phyloP scores from a whole-genome alignment of 768 basidiomycete genomes.

The Pleurotus ostreatus region DNA sequence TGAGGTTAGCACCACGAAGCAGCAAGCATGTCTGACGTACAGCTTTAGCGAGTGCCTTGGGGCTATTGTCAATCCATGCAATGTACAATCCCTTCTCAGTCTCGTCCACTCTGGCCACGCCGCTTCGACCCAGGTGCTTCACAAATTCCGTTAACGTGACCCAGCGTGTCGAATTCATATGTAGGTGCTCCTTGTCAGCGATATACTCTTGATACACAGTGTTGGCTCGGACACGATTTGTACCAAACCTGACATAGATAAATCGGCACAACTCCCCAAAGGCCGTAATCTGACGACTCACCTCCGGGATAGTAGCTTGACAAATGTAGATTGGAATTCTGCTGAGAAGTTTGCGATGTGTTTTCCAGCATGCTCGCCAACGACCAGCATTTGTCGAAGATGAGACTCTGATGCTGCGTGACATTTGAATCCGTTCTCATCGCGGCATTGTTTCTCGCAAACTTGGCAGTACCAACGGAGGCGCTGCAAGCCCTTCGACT shows the following conservation, averaged over 20 bases:
- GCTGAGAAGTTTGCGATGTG: slow-evolving; percentile 89
- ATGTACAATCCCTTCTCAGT: slow-evolving; percentile 99
- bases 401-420: slow-evolving; percentile 87
- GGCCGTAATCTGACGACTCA: slow-evolving; percentile 27
- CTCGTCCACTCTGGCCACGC: slow-evolving; percentile 91
- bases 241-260: slow-evolving; percentile 61
- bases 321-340: slow-evolving; percentile 89
- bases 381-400: slow-evolving; percentile 94
- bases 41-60: slow-evolving; percentile 89
- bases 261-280: neutral
- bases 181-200: slow-evolving; percentile 86
- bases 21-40: slow-evolving; percentile 33
- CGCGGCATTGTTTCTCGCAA: slow-evolving; percentile 97
- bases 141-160: slow-evolving; percentile 95
- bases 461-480: slow-evolving; percentile 99
- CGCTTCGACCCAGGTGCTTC: slow-evolving; percentile 82
- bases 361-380: slow-evolving; percentile 88
- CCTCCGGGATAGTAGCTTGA: slow-evolving; percentile 84
- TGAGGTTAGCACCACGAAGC: slow-evolving; percentile 7
- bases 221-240: slow-evolving; percentile 93
- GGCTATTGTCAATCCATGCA: slow-evolving; percentile 95
- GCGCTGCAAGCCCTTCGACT: slow-evolving; percentile 93
- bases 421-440: slow-evolving; percentile 99
- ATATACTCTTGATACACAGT: slow-evolving; percentile 98
- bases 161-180: slow-evolving; percentile 99